phyloP scores from a whole-genome alignment of 768 basidiomycete species.

The Amanita thiersii region DNA sequence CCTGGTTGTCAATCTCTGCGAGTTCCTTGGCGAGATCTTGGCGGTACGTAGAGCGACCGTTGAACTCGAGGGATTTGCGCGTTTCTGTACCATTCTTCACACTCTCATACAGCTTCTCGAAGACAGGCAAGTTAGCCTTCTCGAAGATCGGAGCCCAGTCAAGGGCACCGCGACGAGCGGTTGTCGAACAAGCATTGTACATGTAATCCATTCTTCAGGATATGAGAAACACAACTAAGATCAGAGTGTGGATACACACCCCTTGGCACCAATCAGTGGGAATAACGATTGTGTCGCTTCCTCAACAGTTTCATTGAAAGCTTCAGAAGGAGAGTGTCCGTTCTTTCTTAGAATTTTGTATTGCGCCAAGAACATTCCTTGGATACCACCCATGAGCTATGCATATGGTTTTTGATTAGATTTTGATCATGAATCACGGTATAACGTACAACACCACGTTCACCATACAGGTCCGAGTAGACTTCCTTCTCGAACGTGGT shows the following conservation, averaged over 20 bases:
- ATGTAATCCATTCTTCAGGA: conserved; percentile 89
- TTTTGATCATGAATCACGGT: not conserved
- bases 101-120: conserved; percentile 91
- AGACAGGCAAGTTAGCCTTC: conserved; percentile 89
- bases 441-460: conserved; percentile 92
- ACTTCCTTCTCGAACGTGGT: conserved; percentile 99
- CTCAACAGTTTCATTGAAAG: conserved; percentile 99
- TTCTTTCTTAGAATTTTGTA: conserved; percentile 97
- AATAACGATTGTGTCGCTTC: conserved; percentile 99
- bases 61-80: conserved; percentile 94
- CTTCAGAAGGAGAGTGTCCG: conserved; percentile 95
- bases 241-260: conserved; percentile 37
- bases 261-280: conserved; percentile 92
- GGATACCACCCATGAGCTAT: conserved; percentile 95
- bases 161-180: conserved; percentile 95
- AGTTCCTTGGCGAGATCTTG: conserved; percentile 89
- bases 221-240: not conserved
- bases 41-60: conserved; percentile 86
- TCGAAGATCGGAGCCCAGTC: conserved; percentile 99
- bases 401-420: conserved; percentile 11
- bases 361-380: conserved; percentile 98
- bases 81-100: conserved; percentile 96
- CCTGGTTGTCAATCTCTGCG: conserved; percentile 92
- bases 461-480: conserved; percentile 98
- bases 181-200: conserved; percentile 99